phyloP scores from a whole-genome alignment of 2,329 filamentous ascomycete genomes.

The Xenoacremonium recifei region DNA sequence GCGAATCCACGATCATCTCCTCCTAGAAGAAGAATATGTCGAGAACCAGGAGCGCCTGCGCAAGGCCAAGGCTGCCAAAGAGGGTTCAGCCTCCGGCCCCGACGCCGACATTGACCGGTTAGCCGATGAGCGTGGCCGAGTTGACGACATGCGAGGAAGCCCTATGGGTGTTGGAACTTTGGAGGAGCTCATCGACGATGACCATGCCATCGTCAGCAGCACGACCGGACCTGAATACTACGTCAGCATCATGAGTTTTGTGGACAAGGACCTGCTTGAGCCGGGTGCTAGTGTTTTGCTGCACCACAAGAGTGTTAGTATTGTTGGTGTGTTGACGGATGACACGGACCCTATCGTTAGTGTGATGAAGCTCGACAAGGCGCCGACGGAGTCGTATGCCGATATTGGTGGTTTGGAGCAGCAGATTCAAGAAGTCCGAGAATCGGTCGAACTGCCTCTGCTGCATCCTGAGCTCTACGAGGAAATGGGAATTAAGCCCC shows the following conservation, averaged over 20 bases:
- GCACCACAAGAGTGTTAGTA: slow-evolving; percentile 97
- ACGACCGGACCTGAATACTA: slow-evolving; percentile 98
- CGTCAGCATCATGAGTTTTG: slow-evolving; percentile 99
- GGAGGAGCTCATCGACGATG: slow-evolving; percentile 98
- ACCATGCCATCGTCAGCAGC: slow-evolving; percentile 97
- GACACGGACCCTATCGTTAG: slow-evolving; percentile 94
- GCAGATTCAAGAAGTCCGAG: slow-evolving; percentile 96
- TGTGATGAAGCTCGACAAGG: slow-evolving; percentile 99
- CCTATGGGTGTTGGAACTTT: slow-evolving; percentile 98
- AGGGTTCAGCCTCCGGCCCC: slow-evolving; percentile 63
- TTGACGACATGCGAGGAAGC: slow-evolving; percentile 97
- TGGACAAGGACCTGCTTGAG: slow-evolving; percentile 97
- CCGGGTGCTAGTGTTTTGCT: slow-evolving; percentile 92
- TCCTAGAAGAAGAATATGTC: slow-evolving; percentile 97
- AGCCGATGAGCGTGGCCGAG: slow-evolving; percentile 89
- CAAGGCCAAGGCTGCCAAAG: slow-evolving; percentile 82
- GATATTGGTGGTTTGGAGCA: slow-evolving; percentile 95
- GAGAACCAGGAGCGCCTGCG: slow-evolving; percentile 97
- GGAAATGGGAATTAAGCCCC: slow-evolving; percentile 99
- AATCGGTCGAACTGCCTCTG: slow-evolving; percentile 93
- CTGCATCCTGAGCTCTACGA: slow-evolving; percentile 97
- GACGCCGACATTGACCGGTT: slow-evolving; percentile 78
- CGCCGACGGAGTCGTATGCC: slow-evolving; percentile 95
- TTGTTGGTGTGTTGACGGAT: slow-evolving; percentile 94
- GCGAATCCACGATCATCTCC: slow-evolving; percentile 93